Percentiles rank a stretch among this genome's conserved stretches.
phyloP scores from a whole-genome alignment of 257 asterid genomes.

The Knoxia roxburghii region DNA sequence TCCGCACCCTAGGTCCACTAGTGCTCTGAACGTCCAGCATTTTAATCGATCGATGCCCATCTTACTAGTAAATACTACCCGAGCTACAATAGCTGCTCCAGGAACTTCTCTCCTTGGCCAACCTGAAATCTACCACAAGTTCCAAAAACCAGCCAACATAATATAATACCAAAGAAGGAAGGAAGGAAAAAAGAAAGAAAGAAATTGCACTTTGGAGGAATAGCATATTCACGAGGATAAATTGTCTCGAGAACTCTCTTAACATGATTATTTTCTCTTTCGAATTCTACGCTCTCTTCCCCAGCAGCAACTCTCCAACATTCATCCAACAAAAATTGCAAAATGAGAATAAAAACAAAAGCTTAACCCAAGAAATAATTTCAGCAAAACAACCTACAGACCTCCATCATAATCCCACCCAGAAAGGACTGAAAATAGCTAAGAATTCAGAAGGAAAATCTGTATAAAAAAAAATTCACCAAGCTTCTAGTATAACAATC shows the following conservation, averaged over 20 bases:
- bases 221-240: conserved; percentile 86
- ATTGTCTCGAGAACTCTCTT: conserved; percentile 84
- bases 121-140: conserved; percentile 10
- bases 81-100: neutral
- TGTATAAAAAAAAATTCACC: neutral
- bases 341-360: neutral
- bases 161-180: conserved; percentile 9
- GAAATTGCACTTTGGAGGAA: conserved; percentile 65
- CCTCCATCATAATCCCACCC: neutral
- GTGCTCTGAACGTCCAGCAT: no score
- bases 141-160: conserved; percentile 6
- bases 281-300: conserved; percentile 75
- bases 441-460: neutral
- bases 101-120: conserved; percentile 15
- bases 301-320: conserved; percentile 73
- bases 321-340: conserved; percentile 50
- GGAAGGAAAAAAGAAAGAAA: no score
- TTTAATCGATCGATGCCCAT: no score
- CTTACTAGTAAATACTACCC: no score
- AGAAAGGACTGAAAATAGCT: neutral
- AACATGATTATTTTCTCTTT: conserved; percentile 56
- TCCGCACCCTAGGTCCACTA: no score
- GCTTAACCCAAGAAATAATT: neutral
- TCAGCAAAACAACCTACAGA: neutral
- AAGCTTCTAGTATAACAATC: neutral